phyloP scores from a whole-genome alignment of 345 rosid genomes.

The Anacardium occidentale region DNA sequence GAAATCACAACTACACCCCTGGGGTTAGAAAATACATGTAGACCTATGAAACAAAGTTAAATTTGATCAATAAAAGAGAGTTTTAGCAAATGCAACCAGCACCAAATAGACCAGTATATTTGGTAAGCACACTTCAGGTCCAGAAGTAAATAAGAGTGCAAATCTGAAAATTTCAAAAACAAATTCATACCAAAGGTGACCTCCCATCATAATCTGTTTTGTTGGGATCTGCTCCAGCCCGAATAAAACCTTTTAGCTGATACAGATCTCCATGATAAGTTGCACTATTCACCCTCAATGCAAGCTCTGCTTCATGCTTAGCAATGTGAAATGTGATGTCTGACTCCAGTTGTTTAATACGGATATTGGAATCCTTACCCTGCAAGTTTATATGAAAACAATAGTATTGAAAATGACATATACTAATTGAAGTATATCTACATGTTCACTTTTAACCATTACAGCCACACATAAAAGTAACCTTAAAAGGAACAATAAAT shows the following conservation, averaged over 20 bases:
- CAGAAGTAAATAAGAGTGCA: neutral
- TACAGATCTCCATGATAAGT: slow-evolving; percentile 80
- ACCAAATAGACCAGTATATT: neutral
- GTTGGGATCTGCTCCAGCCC: slow-evolving; percentile 86
- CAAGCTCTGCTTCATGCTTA: slow-evolving; percentile 96
- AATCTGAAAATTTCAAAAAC: neutral
- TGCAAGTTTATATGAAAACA: slow-evolving; percentile 32
- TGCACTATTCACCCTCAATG: slow-evolving; percentile 78
- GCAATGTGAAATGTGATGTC: slow-evolving; percentile 83
- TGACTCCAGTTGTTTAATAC: slow-evolving; percentile 71
- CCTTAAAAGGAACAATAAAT: neutral
- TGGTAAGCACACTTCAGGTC: neutral
- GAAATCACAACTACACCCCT: no score
- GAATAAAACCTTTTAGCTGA: slow-evolving; percentile 72
- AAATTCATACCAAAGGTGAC: slow-evolving; percentile 70
- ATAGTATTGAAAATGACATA: neutral
- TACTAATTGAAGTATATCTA: neutral
- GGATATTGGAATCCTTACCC: slow-evolving; percentile 69
- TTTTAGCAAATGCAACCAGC: neutral
- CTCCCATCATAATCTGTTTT: slow-evolving; percentile 92
- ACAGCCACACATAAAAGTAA: neutral
- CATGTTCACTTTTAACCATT: neutral
- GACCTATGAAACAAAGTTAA: neutral
- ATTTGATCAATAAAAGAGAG: neutral
- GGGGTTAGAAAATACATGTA: no score